phyloP scores from a whole-genome alignment of 2,329 filamentous ascomycete species.

The Aspergillus puulaauensis region DNA sequence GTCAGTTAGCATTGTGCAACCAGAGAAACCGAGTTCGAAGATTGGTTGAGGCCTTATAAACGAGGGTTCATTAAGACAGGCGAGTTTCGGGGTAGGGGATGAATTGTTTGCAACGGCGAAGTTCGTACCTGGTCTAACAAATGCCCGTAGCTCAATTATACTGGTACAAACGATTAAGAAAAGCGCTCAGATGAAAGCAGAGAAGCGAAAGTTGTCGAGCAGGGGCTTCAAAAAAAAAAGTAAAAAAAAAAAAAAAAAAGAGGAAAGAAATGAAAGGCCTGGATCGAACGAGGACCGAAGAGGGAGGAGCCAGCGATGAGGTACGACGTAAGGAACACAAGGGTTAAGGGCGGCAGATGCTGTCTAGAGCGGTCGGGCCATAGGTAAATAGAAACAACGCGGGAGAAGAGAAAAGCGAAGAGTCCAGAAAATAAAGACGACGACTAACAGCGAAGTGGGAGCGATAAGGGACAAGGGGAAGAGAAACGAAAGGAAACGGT shows the following conservation, averaged over 20 bases:
- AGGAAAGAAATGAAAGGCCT: constrained; percentile 27
- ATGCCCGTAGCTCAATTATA: constrained; percentile 29
- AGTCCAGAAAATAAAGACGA: constrained; percentile 11
- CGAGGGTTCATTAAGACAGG: constrained; percentile 7
- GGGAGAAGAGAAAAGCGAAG: constrained; percentile 11
- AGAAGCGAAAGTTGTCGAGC: constrained; percentile 24
- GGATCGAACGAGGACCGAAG: constrained; percentile 25
- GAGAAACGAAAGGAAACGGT: constrained; percentile 17
- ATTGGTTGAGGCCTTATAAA: constrained; percentile 13
- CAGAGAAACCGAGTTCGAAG: constrained; percentile 13
- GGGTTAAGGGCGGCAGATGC: constrained; percentile 26
- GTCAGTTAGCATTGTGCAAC: constrained; percentile 27
- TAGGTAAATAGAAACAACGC: constrained; percentile 26
- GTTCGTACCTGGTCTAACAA: constrained; percentile 32
- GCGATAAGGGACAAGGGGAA: constrained; percentile 14
- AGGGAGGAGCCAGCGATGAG: constrained; percentile 28
- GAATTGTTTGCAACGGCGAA: background rate
- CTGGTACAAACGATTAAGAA: constrained; percentile 31
- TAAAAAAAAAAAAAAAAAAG: constrained; percentile 17
- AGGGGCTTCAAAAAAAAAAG: constrained; percentile 13
- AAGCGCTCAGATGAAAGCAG: constrained; percentile 20
- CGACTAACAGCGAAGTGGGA: constrained; percentile 11
- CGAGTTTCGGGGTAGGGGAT: constrained; percentile 7
- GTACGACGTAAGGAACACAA: constrained; percentile 27
- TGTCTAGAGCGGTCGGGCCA: constrained; percentile 32